phyloP scores from a whole-genome alignment of 352 stramenopile species.

The Thalassiosira mediterranea region DNA sequence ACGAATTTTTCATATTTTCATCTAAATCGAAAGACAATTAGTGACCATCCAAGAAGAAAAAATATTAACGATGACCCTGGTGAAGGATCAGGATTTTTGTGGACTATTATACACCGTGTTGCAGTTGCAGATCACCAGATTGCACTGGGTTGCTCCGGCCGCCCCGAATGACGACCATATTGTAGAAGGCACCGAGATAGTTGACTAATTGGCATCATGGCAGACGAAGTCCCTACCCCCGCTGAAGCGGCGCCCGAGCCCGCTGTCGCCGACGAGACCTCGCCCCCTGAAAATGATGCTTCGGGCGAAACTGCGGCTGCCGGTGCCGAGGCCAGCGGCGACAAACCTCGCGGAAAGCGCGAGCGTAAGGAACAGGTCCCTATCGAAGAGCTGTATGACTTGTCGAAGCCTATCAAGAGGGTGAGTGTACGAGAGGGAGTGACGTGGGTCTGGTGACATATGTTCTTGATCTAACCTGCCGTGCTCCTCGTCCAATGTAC shows the following conservation, averaged over 20 bases:
- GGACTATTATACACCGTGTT: too few species aligned
- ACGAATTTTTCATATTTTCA: too few species aligned
- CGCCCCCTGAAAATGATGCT: constrained; percentile 34
- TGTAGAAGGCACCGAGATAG: constrained; percentile 26
- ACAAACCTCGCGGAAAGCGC: constrained; percentile 35
- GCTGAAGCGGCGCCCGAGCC: not conserved
- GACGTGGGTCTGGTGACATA: not conserved
- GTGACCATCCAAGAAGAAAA: too few species aligned
- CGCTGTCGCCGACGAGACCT: constrained; percentile 17
- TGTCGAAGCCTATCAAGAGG: constrained; percentile 77
- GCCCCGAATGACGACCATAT: constrained; percentile 24
- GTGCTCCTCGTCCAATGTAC: not conserved
- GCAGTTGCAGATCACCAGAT: too few species aligned
- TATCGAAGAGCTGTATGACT: constrained; percentile 82
- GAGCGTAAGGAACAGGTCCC: constrained; percentile 61
- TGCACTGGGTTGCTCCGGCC: too few species aligned
- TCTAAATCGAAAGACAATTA: too few species aligned
- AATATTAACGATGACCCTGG: too few species aligned
- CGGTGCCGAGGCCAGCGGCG: constrained; percentile 23
- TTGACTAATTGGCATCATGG: not conserved
- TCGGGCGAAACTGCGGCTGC: constrained; percentile 10
- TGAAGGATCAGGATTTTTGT: too few species aligned
- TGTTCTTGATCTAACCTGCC: constrained; percentile 7
- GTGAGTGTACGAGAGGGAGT: constrained; percentile 65
- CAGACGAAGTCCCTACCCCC: constrained; percentile 5